Evolutionary conservation across 2,329 filamentous ascomycete species (phyloP).

Genomic region (Fonsecaea erecta): DNA sequence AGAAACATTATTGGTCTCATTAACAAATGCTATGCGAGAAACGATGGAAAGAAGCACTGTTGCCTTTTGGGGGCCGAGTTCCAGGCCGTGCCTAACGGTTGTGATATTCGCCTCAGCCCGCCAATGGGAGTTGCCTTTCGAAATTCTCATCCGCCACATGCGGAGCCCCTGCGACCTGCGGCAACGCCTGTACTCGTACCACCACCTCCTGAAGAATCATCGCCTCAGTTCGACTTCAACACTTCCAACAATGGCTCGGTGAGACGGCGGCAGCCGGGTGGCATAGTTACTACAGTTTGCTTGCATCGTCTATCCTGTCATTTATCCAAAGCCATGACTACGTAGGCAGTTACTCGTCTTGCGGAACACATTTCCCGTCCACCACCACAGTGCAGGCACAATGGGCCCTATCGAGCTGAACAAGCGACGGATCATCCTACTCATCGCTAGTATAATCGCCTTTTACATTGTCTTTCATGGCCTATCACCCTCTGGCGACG

Average conservation of each 20-base stretch:
- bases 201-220: not conserved
- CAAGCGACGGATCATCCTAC: slow-evolving; percentile 37
- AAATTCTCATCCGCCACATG: not conserved
- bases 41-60: not conserved
- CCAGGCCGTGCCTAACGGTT: not conserved
- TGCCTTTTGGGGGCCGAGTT: not conserved
- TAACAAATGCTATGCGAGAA: no score
- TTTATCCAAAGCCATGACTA: not conserved
- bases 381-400: not conserved
- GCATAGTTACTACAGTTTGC: not conserved
- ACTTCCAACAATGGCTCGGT: not conserved
- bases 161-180: not conserved
- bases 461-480: slow-evolving; percentile 36
- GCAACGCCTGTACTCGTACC: not conserved
- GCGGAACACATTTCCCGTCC: not conserved
- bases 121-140: not conserved
- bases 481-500: slow-evolving; percentile 23
- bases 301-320: not conserved
- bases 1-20: no score
- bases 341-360: not conserved
- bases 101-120: not conserved
- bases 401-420: slow-evolving; percentile 39
- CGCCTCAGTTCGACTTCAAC: not conserved
- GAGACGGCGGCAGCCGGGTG: not conserved
- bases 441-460: slow-evolving; percentile 32